Evolutionary conservation across 495 filamentous ascomycete species (phyloP).

Genomic region (Neurospora africana): DNA sequence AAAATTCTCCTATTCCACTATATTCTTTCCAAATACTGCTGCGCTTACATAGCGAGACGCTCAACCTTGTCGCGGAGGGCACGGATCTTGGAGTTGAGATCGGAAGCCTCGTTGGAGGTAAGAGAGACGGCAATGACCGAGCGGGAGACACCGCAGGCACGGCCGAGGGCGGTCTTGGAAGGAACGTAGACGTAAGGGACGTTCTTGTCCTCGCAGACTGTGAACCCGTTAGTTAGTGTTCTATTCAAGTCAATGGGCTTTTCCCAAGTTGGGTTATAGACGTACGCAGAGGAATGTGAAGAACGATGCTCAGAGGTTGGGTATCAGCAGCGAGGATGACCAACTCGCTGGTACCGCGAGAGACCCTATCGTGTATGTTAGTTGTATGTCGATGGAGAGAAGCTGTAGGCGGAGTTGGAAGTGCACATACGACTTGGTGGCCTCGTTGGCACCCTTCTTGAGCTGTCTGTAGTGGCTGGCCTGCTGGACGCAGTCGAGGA

Average conservation of each 20-base stretch:
- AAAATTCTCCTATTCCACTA: neutral
- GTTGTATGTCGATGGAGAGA: neutral
- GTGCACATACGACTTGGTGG: constrained; percentile 57
- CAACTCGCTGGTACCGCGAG: constrained; percentile 80
- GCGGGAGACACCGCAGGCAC: constrained; percentile 73
- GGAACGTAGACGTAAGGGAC: constrained; percentile 47
- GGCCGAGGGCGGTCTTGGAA: constrained; percentile 57
- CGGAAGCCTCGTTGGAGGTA: constrained; percentile 86
- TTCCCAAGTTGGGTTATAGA: constrained; percentile 30
- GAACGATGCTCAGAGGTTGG: constrained; percentile 73
- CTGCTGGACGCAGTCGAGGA: constrained; percentile 83
- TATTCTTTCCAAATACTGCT: neutral
- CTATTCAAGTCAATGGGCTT: constrained; percentile 62
- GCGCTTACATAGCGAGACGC: constrained; percentile 76
- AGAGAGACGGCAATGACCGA: constrained; percentile 81
- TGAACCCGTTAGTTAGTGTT: constrained; percentile 7
- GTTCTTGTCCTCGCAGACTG: constrained; percentile 49
- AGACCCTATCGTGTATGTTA: constrained; percentile 34
- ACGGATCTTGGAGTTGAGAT: constrained; percentile 76
- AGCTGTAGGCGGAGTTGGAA: neutral
- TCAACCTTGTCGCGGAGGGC: constrained; percentile 90
- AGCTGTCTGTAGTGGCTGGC: constrained; percentile 73
- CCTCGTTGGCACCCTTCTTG: constrained; percentile 68
- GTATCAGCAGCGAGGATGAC: constrained; percentile 85
- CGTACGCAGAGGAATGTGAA: constrained; percentile 69